Evolutionary conservation across 345 rosid species (phyloP), one percentile per base, ranked within the genome.

Genomic region (Raphanus sativus): DNA sequence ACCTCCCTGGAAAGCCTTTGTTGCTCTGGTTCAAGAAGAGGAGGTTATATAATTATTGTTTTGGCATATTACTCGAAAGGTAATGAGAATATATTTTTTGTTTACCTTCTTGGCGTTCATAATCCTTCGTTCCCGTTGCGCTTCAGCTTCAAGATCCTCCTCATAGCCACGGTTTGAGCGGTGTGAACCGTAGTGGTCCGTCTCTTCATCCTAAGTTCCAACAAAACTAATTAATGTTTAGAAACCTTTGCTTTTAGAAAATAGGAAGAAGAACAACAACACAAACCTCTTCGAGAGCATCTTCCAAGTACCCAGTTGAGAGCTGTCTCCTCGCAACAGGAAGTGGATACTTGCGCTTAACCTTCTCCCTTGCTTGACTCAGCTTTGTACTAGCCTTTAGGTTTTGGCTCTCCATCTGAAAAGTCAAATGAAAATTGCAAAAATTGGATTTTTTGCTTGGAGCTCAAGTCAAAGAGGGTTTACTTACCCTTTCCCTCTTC

Each of bases 41-140:
- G 56, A 1, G 30, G 38, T 80, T 63, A 29, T 5, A 38, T 0
- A 56, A 9, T 11, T 28, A 9, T 11, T 28, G 10, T 7, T 38
- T 52, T 52, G 58, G 66, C 24, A 30, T 30, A 32, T 32, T 32
- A 5, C n/a, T 5, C 5, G 3, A 17, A 62, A 63, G 34, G 50
- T n/a, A 40, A 29, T 58, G 34, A 25, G 34, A 32, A 32, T 32
- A 13, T 29, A 45, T 65, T 21, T 24, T 60, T 61, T 21, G 65
- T 69, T 67, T 69, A 92, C 98, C 98, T 92, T 92, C 87, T 95
- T 95, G 70, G 97, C 98, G 84, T 89, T 92, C 87, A 92, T 82
- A 76, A 92, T 95, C 60, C 91, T 93, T 61, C 83, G 88, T 84
- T 95, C 99, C 54, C 96, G 92, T 71, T 84, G 89, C 67, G 91